Conservation (phyloP, 441 rosid genomes). For the Bruguiera hainesii region DNA sequence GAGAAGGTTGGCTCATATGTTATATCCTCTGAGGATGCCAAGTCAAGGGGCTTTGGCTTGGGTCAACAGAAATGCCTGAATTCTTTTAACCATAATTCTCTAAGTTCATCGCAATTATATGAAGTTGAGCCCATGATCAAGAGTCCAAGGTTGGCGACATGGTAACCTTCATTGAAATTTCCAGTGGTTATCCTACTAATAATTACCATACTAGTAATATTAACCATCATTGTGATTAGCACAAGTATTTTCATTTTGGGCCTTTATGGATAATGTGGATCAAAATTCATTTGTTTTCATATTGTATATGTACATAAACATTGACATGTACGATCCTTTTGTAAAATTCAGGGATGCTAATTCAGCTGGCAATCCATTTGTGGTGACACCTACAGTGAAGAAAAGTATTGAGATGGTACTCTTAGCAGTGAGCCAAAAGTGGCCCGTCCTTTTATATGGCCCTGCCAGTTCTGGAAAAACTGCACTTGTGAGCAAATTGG, state of each 20-base stretch:
- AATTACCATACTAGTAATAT: no score
- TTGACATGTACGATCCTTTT: conserved; percentile 6
- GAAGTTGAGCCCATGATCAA: conserved; percentile 43
- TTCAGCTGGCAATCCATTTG: conserved; percentile 51
- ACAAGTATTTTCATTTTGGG: background rate
- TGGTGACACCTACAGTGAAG: conserved; percentile 53
- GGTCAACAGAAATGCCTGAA: conserved; percentile 33
- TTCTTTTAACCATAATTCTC: conserved; percentile 34
- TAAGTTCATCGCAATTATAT: conserved; percentile 28
- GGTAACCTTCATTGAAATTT: conserved; percentile 28
- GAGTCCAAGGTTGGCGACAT: conserved; percentile 36
- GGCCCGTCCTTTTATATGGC: conserved; percentile 96
- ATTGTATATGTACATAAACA: background rate
- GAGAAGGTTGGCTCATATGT: conserved; percentile 71
- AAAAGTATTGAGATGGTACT: conserved; percentile 79
- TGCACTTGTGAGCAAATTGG: conserved; percentile 79
- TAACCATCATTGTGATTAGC: background rate
- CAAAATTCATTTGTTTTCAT: background rate
- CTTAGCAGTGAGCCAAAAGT: conserved; percentile 81
- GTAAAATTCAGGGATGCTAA: conserved; percentile 51
- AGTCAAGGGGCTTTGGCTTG: conserved; percentile 26
- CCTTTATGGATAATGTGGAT: background rate
- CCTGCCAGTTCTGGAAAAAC: conserved; percentile 94
- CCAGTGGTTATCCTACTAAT: background rate
- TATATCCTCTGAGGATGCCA: conserved; percentile 35